Evolutionary conservation across 202 grass and related monocot species (phyloP).

Genomic region (Zizania palustris): DNA sequence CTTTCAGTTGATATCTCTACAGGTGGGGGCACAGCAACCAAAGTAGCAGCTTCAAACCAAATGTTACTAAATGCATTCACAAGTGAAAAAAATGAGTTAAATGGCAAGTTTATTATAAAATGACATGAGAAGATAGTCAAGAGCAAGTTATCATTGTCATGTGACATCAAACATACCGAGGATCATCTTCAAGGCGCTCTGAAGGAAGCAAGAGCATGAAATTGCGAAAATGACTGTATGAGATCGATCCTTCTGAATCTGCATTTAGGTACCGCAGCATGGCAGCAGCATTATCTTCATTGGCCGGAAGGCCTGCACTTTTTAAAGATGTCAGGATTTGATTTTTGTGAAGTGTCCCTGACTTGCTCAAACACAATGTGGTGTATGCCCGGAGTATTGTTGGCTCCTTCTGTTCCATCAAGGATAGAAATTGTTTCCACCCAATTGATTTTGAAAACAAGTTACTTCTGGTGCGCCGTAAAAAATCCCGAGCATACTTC

Average conservation of each 20-base stretch:
- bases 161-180: constrained; percentile 57
- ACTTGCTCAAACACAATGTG: constrained; percentile 93
- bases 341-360: constrained; percentile 93
- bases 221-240: constrained; percentile 96
- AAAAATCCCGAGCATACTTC: constrained; percentile 78
- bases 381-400: constrained; percentile 95
- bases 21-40: constrained; percentile 83
- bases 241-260: constrained; percentile 80
- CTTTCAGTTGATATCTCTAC: constrained; percentile 85
- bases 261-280: constrained; percentile 96
- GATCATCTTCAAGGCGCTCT: constrained; percentile 96
- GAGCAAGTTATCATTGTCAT: constrained; percentile 10
- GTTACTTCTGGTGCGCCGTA: constrained; percentile 75
- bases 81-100: constrained; percentile 30
- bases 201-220: constrained; percentile 99
- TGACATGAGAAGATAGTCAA: constrained; percentile 12
- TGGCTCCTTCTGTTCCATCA: constrained; percentile 99
- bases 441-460: constrained; percentile 97
- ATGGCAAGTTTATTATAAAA: constrained; percentile 12
- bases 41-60: constrained; percentile 98
- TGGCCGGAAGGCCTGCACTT: constrained; percentile 80
- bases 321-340: constrained; percentile 88
- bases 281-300: constrained; percentile 90
- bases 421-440: constrained; percentile 93
- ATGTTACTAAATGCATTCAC: constrained; percentile 69